phyloP scores from a whole-genome alignment of 202 grass and related monocot species.

The Panicum virgatum region DNA sequence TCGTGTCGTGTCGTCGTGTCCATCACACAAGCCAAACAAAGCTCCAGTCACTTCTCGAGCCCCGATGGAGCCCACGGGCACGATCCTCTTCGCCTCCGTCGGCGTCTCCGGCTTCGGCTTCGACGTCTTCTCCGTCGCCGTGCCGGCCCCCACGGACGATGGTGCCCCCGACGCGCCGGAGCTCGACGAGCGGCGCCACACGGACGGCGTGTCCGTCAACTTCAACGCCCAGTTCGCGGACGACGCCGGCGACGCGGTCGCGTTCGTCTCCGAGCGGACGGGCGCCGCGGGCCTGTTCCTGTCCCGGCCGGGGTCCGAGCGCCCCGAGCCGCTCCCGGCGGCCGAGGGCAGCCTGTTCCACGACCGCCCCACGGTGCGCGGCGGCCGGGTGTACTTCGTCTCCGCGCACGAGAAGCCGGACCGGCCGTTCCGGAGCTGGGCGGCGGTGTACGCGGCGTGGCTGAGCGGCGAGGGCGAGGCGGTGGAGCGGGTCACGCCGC shows the following conservation, averaged over 20 bases:
- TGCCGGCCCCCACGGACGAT: conserved; percentile 5
- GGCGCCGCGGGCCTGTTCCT: conserved; percentile 58
- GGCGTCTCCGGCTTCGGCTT: conserved; percentile 77
- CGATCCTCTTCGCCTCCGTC: conserved; percentile 62
- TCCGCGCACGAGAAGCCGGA: conserved; percentile 67
- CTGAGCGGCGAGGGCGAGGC: not conserved
- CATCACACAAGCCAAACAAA: not conserved
- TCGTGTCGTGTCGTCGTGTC: too few species aligned
- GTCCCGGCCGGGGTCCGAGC: not conserved
- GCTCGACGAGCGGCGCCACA: conserved; percentile 65
- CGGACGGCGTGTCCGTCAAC: conserved; percentile 77
- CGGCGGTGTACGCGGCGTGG: conserved; percentile 60
- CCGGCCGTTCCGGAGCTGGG: conserved; percentile 69
- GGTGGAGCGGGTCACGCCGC: conserved; percentile 40
- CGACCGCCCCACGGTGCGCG: conserved; percentile 67
- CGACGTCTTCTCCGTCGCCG: conserved; percentile 84
- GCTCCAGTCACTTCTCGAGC: not conserved
- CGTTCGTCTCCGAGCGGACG: conserved; percentile 78
- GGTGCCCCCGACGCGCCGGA: not conserved
- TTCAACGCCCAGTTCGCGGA: conserved; percentile 87
- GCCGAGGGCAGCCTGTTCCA: conserved; percentile 66
- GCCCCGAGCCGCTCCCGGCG: conserved; percentile 46
- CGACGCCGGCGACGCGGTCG: conserved; percentile 49
- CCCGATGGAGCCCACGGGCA: conserved; percentile 80
- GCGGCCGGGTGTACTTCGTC: conserved; percentile 59